A percentile compares a stretch with the other conserved stretches of the same genome.
Conservation (phyloP, 2,329 filamentous ascomycete genomes). For the Fusarium pseudoanthophilum region DNA sequence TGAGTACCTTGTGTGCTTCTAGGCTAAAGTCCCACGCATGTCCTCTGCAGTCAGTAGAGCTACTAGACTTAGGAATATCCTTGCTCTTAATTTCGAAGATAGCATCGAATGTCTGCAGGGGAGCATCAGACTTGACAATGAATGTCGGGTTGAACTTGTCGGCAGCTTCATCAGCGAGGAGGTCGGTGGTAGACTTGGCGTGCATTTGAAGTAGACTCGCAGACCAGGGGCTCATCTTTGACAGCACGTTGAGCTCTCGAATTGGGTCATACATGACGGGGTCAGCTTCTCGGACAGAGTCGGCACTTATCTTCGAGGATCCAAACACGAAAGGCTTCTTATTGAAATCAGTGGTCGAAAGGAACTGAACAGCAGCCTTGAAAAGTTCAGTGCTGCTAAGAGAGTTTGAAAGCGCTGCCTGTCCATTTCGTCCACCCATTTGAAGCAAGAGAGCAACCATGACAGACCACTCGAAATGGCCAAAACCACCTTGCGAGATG, state of each 20-base stretch:
- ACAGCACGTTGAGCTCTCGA: slow-evolving; percentile 82
- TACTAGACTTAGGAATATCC: slow-evolving; percentile 44
- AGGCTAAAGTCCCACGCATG: slow-evolving; percentile 58
- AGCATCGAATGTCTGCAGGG: slow-evolving; percentile 66
- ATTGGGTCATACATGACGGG: slow-evolving; percentile 83
- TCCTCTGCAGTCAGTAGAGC: slow-evolving; percentile 55
- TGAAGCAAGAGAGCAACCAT: slow-evolving; percentile 83
- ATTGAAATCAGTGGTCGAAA: slow-evolving; percentile 77
- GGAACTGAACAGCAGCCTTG: slow-evolving; percentile 90
- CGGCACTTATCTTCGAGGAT: slow-evolving; percentile 47
- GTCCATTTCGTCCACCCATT: slow-evolving; percentile 77
- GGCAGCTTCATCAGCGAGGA: slow-evolving; percentile 77
- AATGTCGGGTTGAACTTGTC: slow-evolving; percentile 90
- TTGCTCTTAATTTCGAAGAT: slow-evolving; percentile 52
- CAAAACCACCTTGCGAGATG: slow-evolving; percentile 84
- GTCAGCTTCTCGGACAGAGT: slow-evolving; percentile 55
- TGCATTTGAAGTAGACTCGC: slow-evolving; percentile 78
- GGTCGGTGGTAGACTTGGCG: slow-evolving; percentile 77
- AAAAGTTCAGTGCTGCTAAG: slow-evolving; percentile 94
- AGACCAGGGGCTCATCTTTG: slow-evolving; percentile 91
- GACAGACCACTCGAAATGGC: slow-evolving; percentile 90
- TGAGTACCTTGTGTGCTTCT: slow-evolving; percentile 72
- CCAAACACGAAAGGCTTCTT: slow-evolving; percentile 70
- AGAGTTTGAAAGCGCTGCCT: slow-evolving; percentile 77
- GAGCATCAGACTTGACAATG: slow-evolving; percentile 69